Base-by-base conservation (phyloP, 108 stramenopile genomes). In the Skeletonema costatum region DNA sequence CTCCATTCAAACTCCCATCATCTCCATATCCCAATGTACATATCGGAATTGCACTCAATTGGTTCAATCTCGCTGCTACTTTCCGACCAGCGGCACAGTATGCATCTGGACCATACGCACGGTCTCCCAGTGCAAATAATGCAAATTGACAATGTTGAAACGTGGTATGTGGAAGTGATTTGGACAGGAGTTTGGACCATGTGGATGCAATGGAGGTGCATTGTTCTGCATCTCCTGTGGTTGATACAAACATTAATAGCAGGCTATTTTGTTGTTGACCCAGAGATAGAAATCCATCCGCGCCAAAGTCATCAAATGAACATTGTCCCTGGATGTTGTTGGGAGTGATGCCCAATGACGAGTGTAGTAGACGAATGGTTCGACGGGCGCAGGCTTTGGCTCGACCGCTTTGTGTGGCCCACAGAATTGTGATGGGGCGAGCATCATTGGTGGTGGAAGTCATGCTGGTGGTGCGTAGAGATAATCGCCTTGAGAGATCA, bases 21-120 rank as follows among this genome's bases (percentile, higher is more conserved):
- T 95, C 94, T 1, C 94, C 94, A 82, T 92, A 95, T 10, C 94
- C 94, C 59, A 92, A 87, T 9, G 77, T 68, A 75, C 91, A 91
- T 4, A 75, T 46, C 14, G 87, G 68, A 14, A 30, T 44, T 48
- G 87, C 90, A 3, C 92, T 89, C 72, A 95, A 77, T 76, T 93
- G 94, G 42, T 90, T 53, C 64, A 95, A 62, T 61, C 94, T 77
- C 4, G 89, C 88, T 2, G 90, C 94, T 76, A 93, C 74, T 70
- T 95, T 95, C 30, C 94, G 79, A 14, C 92, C 94, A 14, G 89
- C 94, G 10, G 92, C 92, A 82, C 92, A 93, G 72, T 90, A 95
- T 19, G 80, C 81, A 50, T 89, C 87, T 16, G 88, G 89, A 32
- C 94, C 94, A 65, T 95, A 95, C 31, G 92, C 89, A 48, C 94